These are phyloP conservation scores for Cystobasidium onofrii DNA, from an alignment of 768 basidiomycete genomes.

Conservation along the genomic window DNA sequence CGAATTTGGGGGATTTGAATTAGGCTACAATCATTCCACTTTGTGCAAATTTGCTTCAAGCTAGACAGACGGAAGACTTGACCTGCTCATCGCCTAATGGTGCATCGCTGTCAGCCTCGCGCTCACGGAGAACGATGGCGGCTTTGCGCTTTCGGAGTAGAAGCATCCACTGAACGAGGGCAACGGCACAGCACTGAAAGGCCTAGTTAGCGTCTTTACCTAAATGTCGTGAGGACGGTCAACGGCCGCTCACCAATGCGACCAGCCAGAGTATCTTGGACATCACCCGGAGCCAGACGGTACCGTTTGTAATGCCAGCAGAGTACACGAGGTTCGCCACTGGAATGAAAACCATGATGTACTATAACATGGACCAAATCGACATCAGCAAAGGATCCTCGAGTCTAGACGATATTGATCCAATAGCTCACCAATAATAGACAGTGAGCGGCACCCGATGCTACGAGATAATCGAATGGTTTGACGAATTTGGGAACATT, in stretches of 20 bases:
- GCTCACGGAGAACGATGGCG: background rate
- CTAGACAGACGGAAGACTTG: background rate
- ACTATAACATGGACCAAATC: background rate
- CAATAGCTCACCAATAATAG: slow-evolving; percentile 17
- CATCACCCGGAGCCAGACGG: background rate
- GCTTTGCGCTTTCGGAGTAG: background rate
- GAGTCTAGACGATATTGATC: background rate
- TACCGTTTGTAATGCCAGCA: background rate
- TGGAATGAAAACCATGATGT: slow-evolving; percentile 25
- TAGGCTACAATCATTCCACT: too few species aligned
- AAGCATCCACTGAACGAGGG: background rate
- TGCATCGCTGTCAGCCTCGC: background rate
- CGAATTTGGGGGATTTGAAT: too few species aligned
- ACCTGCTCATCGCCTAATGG: background rate
- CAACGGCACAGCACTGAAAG: background rate
- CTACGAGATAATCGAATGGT: slow-evolving; percentile 31
- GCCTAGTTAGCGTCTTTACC: background rate
- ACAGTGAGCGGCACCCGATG: slow-evolving; percentile 22
- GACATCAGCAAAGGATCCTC: background rate
- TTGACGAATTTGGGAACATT: background rate
- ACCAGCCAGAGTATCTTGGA: slow-evolving; percentile 14
- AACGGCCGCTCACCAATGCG: slow-evolving; percentile 1
- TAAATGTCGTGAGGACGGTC: background rate
- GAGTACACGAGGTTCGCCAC: slow-evolving; percentile 12
- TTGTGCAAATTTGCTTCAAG: background rate